Percentiles rank a stretch among this genome's conserved stretches.
phyloP scores from a whole-genome alignment of 352 stramenopile genomes.

The Globisporangium alternatum region DNA sequence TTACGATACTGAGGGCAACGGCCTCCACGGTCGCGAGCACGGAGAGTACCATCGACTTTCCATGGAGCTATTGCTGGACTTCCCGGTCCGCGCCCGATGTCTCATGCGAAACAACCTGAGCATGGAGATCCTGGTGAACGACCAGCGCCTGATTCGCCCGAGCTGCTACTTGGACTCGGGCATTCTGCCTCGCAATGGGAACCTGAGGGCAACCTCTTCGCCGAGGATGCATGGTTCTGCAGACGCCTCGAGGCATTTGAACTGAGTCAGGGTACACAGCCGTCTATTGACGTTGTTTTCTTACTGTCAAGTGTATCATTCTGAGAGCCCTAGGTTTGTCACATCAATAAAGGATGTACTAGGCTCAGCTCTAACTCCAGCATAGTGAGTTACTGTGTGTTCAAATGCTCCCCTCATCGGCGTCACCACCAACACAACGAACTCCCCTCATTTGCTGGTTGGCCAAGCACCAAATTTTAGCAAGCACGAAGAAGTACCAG shows the following conservation, averaged over 20 bases:
- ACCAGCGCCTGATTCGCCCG: constrained; percentile 9
- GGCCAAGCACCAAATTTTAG: too few species aligned
- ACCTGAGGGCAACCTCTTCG: not conserved
- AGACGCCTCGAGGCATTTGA: not conserved
- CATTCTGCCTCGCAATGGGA: constrained; percentile 11
- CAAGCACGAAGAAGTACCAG: too few species aligned
- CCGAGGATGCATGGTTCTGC: not conserved
- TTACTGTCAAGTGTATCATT: too few species aligned
- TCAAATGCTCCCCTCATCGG: too few species aligned
- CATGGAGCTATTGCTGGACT: constrained; percentile 17
- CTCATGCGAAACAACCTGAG: constrained; percentile 16
- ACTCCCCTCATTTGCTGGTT: too few species aligned
- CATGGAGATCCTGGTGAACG: constrained; percentile 15
- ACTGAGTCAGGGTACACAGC: not conserved
- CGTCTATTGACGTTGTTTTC: too few species aligned
- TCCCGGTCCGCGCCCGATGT: constrained; percentile 11
- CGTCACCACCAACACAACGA: too few species aligned
- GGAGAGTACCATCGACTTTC: constrained; percentile 16
- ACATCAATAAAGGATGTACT: too few species aligned
- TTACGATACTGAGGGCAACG: constrained; percentile 6
- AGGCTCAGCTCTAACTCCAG: too few species aligned
- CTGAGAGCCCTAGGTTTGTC: too few species aligned
- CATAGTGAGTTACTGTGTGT: too few species aligned
- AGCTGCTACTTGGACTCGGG: constrained; percentile 18
- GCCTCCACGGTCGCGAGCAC: constrained; percentile 9